Percentiles rank a stretch among this genome's conserved stretches.
phyloP scores from a whole-genome alignment of 139 green algal genomes.

The Chlorella sp. region DNA sequence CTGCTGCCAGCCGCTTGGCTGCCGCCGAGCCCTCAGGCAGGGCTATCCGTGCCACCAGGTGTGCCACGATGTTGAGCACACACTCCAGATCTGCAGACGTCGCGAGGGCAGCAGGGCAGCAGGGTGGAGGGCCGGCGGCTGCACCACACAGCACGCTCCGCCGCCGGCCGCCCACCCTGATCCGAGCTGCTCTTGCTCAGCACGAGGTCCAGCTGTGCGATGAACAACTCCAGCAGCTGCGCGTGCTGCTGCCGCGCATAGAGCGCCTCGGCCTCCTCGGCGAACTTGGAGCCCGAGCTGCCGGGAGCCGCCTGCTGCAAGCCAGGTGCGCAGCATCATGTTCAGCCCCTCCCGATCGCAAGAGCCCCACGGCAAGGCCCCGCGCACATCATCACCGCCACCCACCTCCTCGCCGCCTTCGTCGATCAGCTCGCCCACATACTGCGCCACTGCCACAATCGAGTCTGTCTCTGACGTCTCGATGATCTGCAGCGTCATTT shows the following conservation, averaged over 20 bases:
- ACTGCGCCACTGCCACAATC: constrained; percentile 40
- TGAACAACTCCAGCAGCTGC: constrained; percentile 43
- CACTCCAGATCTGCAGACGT: constrained; percentile 46
- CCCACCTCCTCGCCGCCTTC: constrained; percentile 24
- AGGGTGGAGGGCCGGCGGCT: neutral
- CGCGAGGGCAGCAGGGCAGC: neutral
- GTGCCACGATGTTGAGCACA: constrained; percentile 54
- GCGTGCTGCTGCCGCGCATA: constrained; percentile 33
- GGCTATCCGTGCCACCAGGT: constrained; percentile 44
- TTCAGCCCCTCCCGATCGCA: constrained; percentile 21
- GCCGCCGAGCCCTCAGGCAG: constrained; percentile 9
- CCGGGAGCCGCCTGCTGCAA: neutral
- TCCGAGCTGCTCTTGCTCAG: constrained; percentile 38
- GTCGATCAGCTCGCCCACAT: constrained; percentile 42
- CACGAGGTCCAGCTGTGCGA: constrained; percentile 40
- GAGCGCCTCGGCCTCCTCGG: constrained; percentile 31
- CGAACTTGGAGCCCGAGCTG: constrained; percentile 31
- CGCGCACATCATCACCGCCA: neutral
- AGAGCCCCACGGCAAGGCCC: neutral
- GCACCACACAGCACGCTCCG: neutral
- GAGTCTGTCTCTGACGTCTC: constrained; percentile 59
- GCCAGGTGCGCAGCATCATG: constrained; percentile 19
- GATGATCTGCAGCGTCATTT: no score
- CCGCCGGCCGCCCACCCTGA: constrained; percentile 27
- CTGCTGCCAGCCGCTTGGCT: constrained; percentile 17